Evolutionary conservation across 257 asterid genomes (phyloP).

Genomic region (Nicotiana otophora): DNA sequence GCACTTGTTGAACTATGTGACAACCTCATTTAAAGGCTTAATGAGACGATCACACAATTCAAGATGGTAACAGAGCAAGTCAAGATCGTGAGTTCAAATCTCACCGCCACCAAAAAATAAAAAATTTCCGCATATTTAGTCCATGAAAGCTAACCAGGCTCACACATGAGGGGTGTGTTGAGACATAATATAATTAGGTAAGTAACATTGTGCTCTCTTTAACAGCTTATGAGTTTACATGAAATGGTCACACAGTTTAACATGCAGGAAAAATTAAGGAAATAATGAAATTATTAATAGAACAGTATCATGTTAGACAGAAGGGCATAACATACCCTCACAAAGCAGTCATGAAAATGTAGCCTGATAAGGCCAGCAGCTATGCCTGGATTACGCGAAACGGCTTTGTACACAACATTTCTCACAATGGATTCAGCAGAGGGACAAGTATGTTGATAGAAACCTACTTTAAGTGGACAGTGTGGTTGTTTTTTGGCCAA

Average conservation of each 20-base stretch:
- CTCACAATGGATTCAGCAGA: slow-evolving; percentile 43
- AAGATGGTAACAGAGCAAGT: neutral
- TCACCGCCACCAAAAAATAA: neutral
- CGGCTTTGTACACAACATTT: slow-evolving; percentile 34
- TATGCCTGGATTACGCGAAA: slow-evolving; percentile 38
- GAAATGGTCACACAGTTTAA: neutral
- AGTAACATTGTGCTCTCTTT: neutral
- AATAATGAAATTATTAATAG: neutral
- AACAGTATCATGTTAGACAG: neutral
- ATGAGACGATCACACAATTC: neutral
- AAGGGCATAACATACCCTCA: slow-evolving; percentile 33
- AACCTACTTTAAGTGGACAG: slow-evolving; percentile 37
- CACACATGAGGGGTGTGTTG: neutral
- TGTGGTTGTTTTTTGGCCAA: slow-evolving; percentile 14
- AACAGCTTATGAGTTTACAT: neutral
- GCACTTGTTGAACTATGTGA: neutral
- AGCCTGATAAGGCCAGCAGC: slow-evolving; percentile 65
- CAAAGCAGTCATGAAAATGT: slow-evolving; percentile 77
- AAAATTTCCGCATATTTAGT: neutral
- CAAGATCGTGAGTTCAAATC: neutral
- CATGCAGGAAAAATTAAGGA: neutral
- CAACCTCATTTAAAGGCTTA: neutral
- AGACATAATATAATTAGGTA: neutral
- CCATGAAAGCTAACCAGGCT: too few species aligned
- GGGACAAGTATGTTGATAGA: slow-evolving; percentile 40